These are phyloP conservation scores for Ganoderma boninense DNA, from an alignment of 1,284 basidiomycete genomes.

Conservation along the genomic window DNA sequence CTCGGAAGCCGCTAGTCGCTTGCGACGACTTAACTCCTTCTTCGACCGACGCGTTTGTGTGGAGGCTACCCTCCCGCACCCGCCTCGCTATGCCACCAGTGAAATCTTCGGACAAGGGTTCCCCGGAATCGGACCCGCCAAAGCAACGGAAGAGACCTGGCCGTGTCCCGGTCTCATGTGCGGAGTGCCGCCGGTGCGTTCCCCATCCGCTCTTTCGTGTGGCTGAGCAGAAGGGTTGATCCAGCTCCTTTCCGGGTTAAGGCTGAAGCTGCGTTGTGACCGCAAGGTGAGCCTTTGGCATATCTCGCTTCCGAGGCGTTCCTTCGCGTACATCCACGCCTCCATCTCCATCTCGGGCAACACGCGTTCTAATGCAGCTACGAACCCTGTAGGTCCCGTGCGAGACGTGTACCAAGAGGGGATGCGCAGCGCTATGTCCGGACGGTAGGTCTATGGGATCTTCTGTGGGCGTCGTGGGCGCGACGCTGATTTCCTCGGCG, in stretches of 20 bases:
- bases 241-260: slow-evolving; percentile 30
- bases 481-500: background rate
- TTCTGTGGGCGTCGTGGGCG: slow-evolving; percentile 3
- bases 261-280: slow-evolving; percentile 78
- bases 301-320: background rate
- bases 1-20: background rate
- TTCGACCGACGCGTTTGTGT: background rate
- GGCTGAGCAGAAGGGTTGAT: slow-evolving; percentile 8
- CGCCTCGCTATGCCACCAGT: slow-evolving; percentile 23
- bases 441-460: slow-evolving; percentile 53
- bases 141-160: slow-evolving; percentile 52
- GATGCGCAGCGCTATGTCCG: slow-evolving; percentile 75
- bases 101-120: slow-evolving; percentile 27
- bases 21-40: background rate
- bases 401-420: slow-evolving; percentile 73
- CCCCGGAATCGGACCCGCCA: slow-evolving; percentile 30
- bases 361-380: background rate
- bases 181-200: slow-evolving; percentile 68
- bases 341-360: background rate
- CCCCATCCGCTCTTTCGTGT: slow-evolving; percentile 12
- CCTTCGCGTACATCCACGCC: background rate
- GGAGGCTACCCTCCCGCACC: too few relatives aligned
- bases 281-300: slow-evolving; percentile 56
- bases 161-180: slow-evolving; percentile 70
- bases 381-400: slow-evolving; percentile 62